Percentiles rank a stretch among this genome's conserved stretches.
Conservation (phyloP, 352 stramenopile species). For the Aphanomyces invadans region DNA sequence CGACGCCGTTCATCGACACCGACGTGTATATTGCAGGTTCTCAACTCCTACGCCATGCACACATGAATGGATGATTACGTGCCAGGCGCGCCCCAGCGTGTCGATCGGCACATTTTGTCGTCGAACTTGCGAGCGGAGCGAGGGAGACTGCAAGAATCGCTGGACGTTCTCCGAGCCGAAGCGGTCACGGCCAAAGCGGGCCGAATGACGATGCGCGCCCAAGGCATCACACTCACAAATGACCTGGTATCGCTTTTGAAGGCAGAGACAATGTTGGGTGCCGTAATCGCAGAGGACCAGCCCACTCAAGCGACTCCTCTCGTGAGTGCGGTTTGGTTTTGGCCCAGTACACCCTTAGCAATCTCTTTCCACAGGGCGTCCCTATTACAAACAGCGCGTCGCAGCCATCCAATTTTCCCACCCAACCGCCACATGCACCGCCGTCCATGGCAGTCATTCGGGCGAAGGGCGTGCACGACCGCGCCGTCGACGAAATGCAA, state of each 20-base stretch:
- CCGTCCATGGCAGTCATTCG: slow-evolving; percentile 32
- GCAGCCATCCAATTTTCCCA: neutral
- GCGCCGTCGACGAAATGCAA: slow-evolving; percentile 46
- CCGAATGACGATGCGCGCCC: neutral
- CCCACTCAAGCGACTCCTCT: too few relatives aligned
- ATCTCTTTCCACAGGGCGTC: neutral
- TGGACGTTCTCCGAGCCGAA: neutral
- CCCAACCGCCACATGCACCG: neutral
- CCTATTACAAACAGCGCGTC: neutral
- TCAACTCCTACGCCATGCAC: too few relatives aligned
- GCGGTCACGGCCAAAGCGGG: neutral
- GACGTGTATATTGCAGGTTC: slow-evolving; percentile 17
- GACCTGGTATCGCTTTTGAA: neutral
- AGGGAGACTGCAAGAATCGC: neutral
- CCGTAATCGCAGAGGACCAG: neutral
- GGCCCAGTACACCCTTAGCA: too few relatives aligned
- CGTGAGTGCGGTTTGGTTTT: too few relatives aligned
- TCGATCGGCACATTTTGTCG: slow-evolving; percentile 4
- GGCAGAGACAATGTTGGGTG: neutral
- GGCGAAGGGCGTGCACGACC: slow-evolving; percentile 39
- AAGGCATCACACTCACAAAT: neutral
- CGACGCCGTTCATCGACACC: slow-evolving; percentile 12
- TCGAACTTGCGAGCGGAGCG: slow-evolving; percentile 7
- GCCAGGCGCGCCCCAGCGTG: slow-evolving; percentile 9
- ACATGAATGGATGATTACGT: neutral